Conservation (phyloP, 2,329 filamentous ascomycete species). For the Pezicula rhizophila region DNA sequence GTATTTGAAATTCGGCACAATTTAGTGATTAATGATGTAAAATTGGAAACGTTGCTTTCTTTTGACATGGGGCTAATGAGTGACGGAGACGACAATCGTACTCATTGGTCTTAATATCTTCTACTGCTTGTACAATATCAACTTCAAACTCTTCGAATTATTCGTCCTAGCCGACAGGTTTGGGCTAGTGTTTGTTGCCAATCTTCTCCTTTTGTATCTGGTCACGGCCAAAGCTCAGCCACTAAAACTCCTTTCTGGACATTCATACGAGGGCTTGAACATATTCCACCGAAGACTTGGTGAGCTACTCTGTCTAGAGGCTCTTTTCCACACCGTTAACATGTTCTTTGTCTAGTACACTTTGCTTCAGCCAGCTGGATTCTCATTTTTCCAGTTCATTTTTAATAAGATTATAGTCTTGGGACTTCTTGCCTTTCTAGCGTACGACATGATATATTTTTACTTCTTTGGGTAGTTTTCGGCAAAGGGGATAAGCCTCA, state of each 20-base stretch:
- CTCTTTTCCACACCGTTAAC: slow-evolving; percentile 46
- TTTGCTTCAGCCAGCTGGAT: slow-evolving; percentile 41
- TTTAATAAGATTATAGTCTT: slow-evolving; percentile 44
- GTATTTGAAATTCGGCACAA: too few species aligned
- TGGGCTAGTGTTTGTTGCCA: slow-evolving; percentile 36
- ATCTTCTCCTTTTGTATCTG: slow-evolving; percentile 52
- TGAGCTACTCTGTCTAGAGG: slow-evolving; percentile 54
- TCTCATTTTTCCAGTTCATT: slow-evolving; percentile 44
- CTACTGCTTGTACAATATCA: slow-evolving; percentile 48
- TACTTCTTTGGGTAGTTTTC: slow-evolving; percentile 53
- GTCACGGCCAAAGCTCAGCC: slow-evolving; percentile 63
- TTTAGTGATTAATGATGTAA: too few species aligned
- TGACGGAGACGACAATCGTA: slow-evolving; percentile 39
- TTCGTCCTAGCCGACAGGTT: slow-evolving; percentile 41
- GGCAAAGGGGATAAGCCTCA: slow-evolving; percentile 37
- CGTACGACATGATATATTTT: slow-evolving; percentile 57
- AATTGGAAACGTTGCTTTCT: too few species aligned
- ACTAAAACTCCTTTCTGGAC: slow-evolving; percentile 51
- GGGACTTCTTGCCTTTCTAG: slow-evolving; percentile 47
- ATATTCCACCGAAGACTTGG: slow-evolving; percentile 60
- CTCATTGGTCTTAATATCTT: slow-evolving; percentile 50
- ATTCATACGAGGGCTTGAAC: slow-evolving; percentile 61
- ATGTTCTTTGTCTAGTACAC: slow-evolving; percentile 52
- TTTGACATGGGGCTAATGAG: neutral
- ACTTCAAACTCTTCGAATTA: slow-evolving; percentile 40